Evolutionary conservation across 495 filamentous ascomycete species (phyloP).

Genomic region (Aspergillus steynii): DNA sequence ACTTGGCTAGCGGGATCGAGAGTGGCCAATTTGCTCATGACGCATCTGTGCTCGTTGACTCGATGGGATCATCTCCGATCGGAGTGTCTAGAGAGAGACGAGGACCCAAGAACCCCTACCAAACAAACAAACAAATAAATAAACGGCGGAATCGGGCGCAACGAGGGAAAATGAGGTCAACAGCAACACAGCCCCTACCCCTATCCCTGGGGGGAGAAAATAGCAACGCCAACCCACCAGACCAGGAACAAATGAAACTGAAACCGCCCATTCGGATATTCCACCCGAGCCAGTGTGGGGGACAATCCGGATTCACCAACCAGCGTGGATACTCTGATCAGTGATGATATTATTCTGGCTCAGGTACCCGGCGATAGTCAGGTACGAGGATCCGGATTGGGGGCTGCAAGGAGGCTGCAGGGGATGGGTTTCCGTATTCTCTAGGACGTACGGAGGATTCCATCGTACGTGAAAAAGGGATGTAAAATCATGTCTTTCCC

Average conservation of each 20-base stretch:
- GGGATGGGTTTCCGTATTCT: not conserved
- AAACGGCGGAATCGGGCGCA: not conserved
- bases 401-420: not conserved
- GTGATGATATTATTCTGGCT: not conserved
- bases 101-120: not conserved
- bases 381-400: not conserved
- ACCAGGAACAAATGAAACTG: not conserved
- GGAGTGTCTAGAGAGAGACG: no score
- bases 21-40: not conserved
- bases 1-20: not conserved
- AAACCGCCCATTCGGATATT: not conserved
- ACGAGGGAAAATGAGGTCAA: not conserved
- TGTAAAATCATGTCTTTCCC: not conserved
- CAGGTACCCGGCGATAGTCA: not conserved
- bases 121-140: not conserved
- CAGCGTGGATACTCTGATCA: no score
- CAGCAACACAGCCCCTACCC: not conserved
- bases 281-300: not conserved
- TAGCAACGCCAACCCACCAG: not conserved
- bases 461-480: not conserved
- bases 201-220: not conserved
- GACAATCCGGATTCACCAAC: not conserved
- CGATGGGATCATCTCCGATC: not conserved
- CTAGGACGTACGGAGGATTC: no score
- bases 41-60: not conserved